Base-by-base conservation (phyloP, 176 grass and related monocot genomes). In the Musa acuminata region DNA sequence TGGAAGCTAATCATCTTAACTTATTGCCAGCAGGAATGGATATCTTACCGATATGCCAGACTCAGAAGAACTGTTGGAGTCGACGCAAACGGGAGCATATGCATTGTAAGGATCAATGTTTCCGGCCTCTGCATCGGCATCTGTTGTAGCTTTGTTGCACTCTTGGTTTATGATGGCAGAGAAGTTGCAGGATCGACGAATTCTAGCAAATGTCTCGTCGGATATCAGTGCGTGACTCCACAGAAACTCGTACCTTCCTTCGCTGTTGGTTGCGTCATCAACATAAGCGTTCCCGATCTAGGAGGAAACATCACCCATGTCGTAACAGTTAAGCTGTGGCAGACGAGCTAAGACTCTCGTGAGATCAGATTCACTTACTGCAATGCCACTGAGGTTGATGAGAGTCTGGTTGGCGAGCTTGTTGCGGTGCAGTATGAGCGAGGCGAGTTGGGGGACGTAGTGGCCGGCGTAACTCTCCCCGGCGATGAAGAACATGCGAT, bases 401-500 rank as follows among this genome's bases (percentile, higher is more conserved):
- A 55, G 20, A 13, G 26, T 76, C 35, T 7, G 1, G 9, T 76
- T 76, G 57, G 55, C 17, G 20, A 10, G 14, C 9, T 50, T 73
- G 62, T 92, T 84, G 8, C 67, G 69, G 21, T 79, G 2, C 2
- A 92, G 70, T 51, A 92, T 77, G 68, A 79, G 68, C 14, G 78
- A 53, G 4, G 84, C 82, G 43, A 86, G 84, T 49, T 90, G 25
- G 0, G 84, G 84, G 14, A 87, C 66, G 13, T 84, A 88, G 58
- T 92, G 83, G 1, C 89, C 86, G 2, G 78, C 85, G 48, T 9
- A 92, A 75, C 83, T 92, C 80, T 92, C 89, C 0, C 86, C 89
- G 1, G 83, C 78, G 59, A 92, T 92, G 81, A 67, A 92, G 70
- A 89, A 89, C 8, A 69, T 13, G 12, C 76, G 23, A 19, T n/a